Conservation (phyloP, 1,139 yeast species). For the Scheffersomyces titani region DNA sequence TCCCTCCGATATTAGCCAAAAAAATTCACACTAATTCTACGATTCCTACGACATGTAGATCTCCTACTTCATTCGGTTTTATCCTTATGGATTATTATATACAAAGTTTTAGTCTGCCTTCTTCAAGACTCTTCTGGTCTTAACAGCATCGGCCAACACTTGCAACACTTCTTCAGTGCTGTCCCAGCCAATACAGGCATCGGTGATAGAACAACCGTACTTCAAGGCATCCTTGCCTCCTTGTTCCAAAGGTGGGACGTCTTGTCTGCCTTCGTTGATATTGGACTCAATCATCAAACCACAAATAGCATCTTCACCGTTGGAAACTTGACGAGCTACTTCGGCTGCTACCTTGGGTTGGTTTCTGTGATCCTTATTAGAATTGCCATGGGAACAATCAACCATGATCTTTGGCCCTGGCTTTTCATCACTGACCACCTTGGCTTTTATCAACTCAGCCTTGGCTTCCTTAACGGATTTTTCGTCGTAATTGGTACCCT, state of each 20-base stretch:
- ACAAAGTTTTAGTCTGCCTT: background rate
- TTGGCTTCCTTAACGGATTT: slow-evolving; percentile 76
- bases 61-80: background rate
- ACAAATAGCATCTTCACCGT: slow-evolving; percentile 78
- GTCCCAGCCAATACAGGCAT: slow-evolving; percentile 93
- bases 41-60: background rate
- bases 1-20: background rate
- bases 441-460: slow-evolving; percentile 54
- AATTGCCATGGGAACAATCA: slow-evolving; percentile 97
- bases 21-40: background rate
- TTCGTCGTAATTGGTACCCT: slow-evolving; percentile 89
- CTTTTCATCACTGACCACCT: slow-evolving; percentile 47
- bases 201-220: slow-evolving; percentile 94
- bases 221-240: slow-evolving; percentile 73
- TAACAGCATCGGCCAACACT: slow-evolving; percentile 75
- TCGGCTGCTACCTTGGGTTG: slow-evolving; percentile 90
- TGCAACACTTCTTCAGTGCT: slow-evolving; percentile 73
- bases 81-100: background rate
- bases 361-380: slow-evolving; percentile 88
- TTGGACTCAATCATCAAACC: slow-evolving; percentile 98
- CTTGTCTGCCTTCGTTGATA: slow-evolving; percentile 89
- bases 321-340: slow-evolving; percentile 73
- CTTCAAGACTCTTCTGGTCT: slow-evolving; percentile 59
- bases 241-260: slow-evolving; percentile 66
- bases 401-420: slow-evolving; percentile 81